Percentiles rank a stretch among this genome's conserved stretches.
These are phyloP conservation scores for Marasmius oreades DNA, from an alignment of 1,284 basidiomycete species.

Conservation along the genomic window DNA sequence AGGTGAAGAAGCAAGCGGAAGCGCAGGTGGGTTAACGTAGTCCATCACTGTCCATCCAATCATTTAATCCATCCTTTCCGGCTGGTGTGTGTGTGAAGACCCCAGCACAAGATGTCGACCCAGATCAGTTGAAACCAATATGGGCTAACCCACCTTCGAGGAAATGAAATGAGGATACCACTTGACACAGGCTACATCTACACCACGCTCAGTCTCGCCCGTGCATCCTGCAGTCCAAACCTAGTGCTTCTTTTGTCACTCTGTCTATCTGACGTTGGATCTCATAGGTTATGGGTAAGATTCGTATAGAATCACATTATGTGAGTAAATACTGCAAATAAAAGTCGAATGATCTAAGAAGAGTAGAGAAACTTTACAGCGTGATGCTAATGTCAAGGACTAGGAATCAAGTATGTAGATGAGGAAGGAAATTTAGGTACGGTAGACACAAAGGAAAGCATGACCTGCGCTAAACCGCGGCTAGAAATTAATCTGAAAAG, in stretches of 20 bases:
- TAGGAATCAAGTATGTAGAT: slow-evolving; percentile 1
- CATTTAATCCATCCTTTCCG: not conserved
- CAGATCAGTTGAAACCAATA: slow-evolving; percentile 48
- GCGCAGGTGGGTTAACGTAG: slow-evolving; percentile 46
- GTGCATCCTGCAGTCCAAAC: no score
- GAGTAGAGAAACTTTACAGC: slow-evolving; percentile 1
- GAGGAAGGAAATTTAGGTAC: not conserved
- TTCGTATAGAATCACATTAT: not conserved
- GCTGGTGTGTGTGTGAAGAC: slow-evolving; percentile 1
- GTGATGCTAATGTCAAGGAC: slow-evolving; percentile 2
- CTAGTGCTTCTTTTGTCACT: no score
- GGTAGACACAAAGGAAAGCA: no score
- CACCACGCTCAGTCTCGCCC: no score
- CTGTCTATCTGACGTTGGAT: no score
- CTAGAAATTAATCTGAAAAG: not conserved
- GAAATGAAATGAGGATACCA: no score
- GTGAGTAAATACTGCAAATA: not conserved
- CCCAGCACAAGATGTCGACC: slow-evolving; percentile 28
- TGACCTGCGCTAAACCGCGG: no score
- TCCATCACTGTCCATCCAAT: no score
- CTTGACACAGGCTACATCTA: no score
- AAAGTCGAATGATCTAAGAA: not conserved
- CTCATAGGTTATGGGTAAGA: not conserved
- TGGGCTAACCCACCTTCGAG: slow-evolving; percentile 34
- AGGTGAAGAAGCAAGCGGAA: slow-evolving; percentile 47